Percentiles rank a stretch among this genome's conserved stretches.
Conservation (phyloP, 2,329 filamentous ascomycete species). For the Neofusicoccum sp. region DNA sequence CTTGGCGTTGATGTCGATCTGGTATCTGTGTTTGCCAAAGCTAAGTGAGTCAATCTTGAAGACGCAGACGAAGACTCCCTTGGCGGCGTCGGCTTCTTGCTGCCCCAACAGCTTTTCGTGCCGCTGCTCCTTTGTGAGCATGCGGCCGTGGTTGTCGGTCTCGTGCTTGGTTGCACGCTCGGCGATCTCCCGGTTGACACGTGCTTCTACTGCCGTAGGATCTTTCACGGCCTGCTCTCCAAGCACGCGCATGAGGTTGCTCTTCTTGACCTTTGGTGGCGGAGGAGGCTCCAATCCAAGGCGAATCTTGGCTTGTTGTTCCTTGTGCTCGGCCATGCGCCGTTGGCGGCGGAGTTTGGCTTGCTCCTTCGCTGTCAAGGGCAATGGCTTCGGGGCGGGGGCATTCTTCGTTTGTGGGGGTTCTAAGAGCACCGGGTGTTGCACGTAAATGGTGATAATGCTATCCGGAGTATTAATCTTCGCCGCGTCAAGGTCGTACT, state of each 20-base stretch:
- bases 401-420: constrained; percentile 85
- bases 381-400: constrained; percentile 82
- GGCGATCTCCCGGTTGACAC: constrained; percentile 88
- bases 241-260: constrained; percentile 94
- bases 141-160: constrained; percentile 75
- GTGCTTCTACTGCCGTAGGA: constrained; percentile 92
- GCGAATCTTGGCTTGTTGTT: constrained; percentile 93
- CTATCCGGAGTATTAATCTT: constrained; percentile 77
- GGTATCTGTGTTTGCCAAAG: constrained; percentile 90
- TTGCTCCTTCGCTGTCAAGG: constrained; percentile 85
- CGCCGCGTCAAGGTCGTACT: constrained; percentile 67
- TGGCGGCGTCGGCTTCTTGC: constrained; percentile 82
- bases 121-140: constrained; percentile 82
- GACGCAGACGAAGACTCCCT: constrained; percentile 76
- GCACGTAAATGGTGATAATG: constrained; percentile 86
- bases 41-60: constrained; percentile 88
- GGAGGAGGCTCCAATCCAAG: constrained; percentile 86
- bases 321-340: constrained; percentile 89
- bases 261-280: constrained; percentile 94
- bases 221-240: constrained; percentile 93
- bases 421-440: constrained; percentile 87
- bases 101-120: constrained; percentile 79
- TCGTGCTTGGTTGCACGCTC: constrained; percentile 80
- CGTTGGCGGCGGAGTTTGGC: constrained; percentile 86
- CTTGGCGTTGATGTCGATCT: constrained; percentile 88